These are phyloP conservation scores for Deinandra increscens DNA, from an alignment of 129 eudicot genomes.

Conservation along the genomic window DNA sequence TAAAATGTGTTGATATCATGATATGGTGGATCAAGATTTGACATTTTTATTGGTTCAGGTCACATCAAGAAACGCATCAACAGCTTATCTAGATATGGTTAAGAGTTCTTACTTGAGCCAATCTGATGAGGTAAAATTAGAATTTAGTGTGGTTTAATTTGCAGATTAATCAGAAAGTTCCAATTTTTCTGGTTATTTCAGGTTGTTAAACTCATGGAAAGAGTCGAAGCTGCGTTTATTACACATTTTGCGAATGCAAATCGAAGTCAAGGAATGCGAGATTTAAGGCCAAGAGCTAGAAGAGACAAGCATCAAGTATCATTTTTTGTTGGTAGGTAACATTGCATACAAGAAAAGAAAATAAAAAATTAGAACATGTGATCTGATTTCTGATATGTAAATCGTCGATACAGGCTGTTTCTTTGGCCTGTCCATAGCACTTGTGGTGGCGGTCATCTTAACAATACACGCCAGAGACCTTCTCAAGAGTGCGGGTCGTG, in stretches of 20 bases:
- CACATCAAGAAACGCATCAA: conserved; percentile 63
- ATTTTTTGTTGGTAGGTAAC: conserved; percentile 50
- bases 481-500: conserved; percentile 37
- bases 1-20: too few species aligned
- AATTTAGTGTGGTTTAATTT: neutral
- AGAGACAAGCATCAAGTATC: conserved; percentile 56
- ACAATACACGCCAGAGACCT: conserved; percentile 39
- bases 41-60: too few species aligned
- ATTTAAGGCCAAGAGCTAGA: conserved; percentile 42
- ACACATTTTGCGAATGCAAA: conserved; percentile 64
- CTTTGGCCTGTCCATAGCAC: conserved; percentile 67
- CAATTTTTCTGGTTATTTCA: neutral
- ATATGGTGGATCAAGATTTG: too few species aligned
- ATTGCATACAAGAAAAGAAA: too few species aligned
- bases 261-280: conserved; percentile 55
- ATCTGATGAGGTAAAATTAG: conserved; percentile 61
- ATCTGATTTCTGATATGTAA: neutral
- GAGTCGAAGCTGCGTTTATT: conserved; percentile 52
- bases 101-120: conserved; percentile 57
- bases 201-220: conserved; percentile 54
- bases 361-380: too few species aligned
- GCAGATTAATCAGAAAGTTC: neutral
- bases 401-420: conserved; percentile 44
- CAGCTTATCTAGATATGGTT: conserved; percentile 56
- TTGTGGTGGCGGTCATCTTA: conserved; percentile 43